Evolutionary conservation across 179 eudicot genomes (phyloP), one percentile per base, ranked within the genome.

Genomic region (Beta corolliflora): DNA sequence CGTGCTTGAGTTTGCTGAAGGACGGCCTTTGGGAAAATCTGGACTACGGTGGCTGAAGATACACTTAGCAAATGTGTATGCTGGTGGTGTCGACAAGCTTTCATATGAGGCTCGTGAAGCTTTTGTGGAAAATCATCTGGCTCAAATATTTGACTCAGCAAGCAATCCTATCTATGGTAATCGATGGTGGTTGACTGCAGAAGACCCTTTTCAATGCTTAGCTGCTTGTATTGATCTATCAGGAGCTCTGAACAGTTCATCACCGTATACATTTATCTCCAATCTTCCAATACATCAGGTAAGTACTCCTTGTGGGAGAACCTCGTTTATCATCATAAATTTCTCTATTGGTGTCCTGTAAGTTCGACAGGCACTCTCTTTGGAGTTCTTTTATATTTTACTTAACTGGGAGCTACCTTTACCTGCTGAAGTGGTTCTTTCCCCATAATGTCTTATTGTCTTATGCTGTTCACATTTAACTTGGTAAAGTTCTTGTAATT

Each of bases 251-350:
- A 87, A 80, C 70, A 91, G 97, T 85, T 84, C 94, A 56, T 85
- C 92, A 8, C 98, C 98, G 0, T 81, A 91, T 74, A 84, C 86
- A 59, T 86, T 87, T 74, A 84, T 90, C 75, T 94, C 98, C 73
- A 89, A 94, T 88, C 87, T 94, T 85, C 98, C 98, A 68, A 88
- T 94, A 86, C 98, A 94, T 81, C 95, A 89, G 96, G 98, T 91
- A 83, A 81, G 77, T 74, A 60, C 78, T 70, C 61, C 29, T 71
- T 61, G 11, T 68, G 44, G 12, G 64, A 55, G 73, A 53, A 36
- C 61, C 81, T 56, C 61, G 8, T 56, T 74, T 52, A 53, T 71
- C 50, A 54, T 71, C 75, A 48, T 44, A 14, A 50, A 11, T 36
- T 23, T 45, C 61, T 46, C 5, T 44, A 15, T 25, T 50, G 18